Conservation (phyloP, 805 yeast genomes). For the Teunomyces lycoperdinae region DNA sequence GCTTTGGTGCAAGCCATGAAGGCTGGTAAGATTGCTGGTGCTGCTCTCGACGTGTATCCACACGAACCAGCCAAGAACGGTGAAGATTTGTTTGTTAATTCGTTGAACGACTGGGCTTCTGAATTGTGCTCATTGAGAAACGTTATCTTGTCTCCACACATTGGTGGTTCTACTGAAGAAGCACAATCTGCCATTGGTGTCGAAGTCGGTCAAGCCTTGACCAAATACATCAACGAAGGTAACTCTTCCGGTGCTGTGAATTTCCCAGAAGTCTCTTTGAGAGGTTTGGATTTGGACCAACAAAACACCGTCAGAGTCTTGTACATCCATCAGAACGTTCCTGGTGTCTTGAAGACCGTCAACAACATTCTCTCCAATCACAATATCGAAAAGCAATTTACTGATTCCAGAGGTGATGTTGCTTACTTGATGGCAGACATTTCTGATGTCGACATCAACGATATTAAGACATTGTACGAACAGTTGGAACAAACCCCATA, state of each 20-base stretch:
- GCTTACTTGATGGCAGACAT: conserved; percentile 99
- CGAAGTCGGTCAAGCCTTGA: conserved; percentile 83
- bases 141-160: conserved; percentile 92
- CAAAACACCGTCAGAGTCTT: conserved; percentile 87
- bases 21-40: conserved; percentile 93
- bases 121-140: conserved; percentile 82
- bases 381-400: conserved; percentile 96
- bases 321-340: conserved; percentile 96
- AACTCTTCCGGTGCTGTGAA: conserved; percentile 91
- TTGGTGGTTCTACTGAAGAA: conserved; percentile 99
- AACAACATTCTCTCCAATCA: conserved; percentile 92
- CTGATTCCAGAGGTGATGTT: conserved; percentile 94
- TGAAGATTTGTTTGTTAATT: conserved; percentile 66
- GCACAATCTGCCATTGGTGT: conserved; percentile 97
- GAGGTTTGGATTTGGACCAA: conserved; percentile 84
- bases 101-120: conserved; percentile 77
- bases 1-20: conserved; percentile 90
- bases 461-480: conserved; percentile 80
- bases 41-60: conserved; percentile 95
- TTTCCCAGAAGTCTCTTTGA: conserved; percentile 96
- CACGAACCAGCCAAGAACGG: conserved; percentile 98
- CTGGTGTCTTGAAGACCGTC: conserved; percentile 97
- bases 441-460: conserved; percentile 75
- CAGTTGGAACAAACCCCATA: conserved; percentile 86
- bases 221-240: conserved; percentile 95